Conservation (phyloP, 2,329 filamentous ascomycete genomes). For the Aspergillus hortae region DNA sequence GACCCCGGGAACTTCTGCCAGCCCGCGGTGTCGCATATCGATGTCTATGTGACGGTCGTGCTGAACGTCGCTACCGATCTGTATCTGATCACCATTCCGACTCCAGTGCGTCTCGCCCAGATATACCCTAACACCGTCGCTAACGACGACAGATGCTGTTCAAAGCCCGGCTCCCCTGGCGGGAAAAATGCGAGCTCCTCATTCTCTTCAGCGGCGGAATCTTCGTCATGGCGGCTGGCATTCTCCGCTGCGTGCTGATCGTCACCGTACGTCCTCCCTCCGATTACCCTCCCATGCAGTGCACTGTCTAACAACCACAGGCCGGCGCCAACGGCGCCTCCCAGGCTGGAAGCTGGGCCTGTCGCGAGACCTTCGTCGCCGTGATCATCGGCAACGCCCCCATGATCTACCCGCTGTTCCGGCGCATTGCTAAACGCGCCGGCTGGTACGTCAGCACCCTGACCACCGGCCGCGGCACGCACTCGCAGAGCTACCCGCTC, state of each 20-base stretch:
- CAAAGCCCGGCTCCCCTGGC: slow-evolving; percentile 46
- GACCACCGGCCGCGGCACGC: slow-evolving; percentile 10
- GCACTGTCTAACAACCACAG: slow-evolving; percentile 2
- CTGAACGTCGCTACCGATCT: slow-evolving; percentile 56
- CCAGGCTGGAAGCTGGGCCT: slow-evolving; percentile 43
- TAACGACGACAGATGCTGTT: slow-evolving; percentile 47
- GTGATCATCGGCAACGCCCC: slow-evolving; percentile 43
- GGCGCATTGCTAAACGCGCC: slow-evolving; percentile 22
- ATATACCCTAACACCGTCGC: too few species aligned
- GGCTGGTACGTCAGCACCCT: slow-evolving; percentile 20
- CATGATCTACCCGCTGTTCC: slow-evolving; percentile 39
- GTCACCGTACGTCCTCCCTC: slow-evolving; percentile 31
- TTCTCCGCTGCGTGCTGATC: slow-evolving; percentile 54
- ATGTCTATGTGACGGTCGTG: slow-evolving; percentile 51
- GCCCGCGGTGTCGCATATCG: slow-evolving; percentile 48
- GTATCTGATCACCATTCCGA: slow-evolving; percentile 58
- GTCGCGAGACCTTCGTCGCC: slow-evolving; percentile 45
- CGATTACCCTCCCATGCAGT: background rate
- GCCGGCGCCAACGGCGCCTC: slow-evolving; percentile 37
- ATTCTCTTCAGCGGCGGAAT: slow-evolving; percentile 55
- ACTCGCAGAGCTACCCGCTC: slow-evolving; percentile 22
- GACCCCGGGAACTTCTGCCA: slow-evolving; percentile 53
- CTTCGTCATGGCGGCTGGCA: slow-evolving; percentile 54
- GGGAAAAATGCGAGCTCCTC: slow-evolving; percentile 52
- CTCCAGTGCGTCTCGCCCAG: slow-evolving; percentile 36